A percentile compares a stretch with the other conserved stretches of the same genome.
Conservation (phyloP, 192 early-diverging fungal genomes). For the Mortierella hygrophila region DNA sequence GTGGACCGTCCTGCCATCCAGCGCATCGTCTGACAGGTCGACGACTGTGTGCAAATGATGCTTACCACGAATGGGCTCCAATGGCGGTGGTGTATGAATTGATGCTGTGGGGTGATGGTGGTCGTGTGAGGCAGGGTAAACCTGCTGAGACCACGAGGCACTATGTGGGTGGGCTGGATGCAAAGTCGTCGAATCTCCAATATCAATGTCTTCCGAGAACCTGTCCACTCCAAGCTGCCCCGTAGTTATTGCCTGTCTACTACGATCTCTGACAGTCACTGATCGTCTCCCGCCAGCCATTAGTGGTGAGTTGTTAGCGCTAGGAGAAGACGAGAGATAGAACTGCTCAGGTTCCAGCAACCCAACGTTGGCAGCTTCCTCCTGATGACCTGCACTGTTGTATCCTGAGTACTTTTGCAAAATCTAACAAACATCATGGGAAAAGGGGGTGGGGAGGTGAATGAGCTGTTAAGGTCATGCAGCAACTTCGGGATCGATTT, state of each 20-base stretch:
- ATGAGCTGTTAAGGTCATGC: slow-evolving; percentile 1
- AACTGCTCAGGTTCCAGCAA: slow-evolving; percentile 40
- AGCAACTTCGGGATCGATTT: background rate
- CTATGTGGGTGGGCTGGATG: background rate
- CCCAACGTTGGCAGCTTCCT: slow-evolving; percentile 26
- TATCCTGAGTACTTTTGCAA: slow-evolving; percentile 26
- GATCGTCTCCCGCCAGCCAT: background rate
- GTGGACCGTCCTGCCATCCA: slow-evolving; percentile 19
- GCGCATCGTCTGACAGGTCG: slow-evolving; percentile 10
- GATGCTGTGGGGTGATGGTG: background rate
- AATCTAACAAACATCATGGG: background rate
- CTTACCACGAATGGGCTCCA: slow-evolving; percentile 8
- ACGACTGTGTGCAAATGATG: slow-evolving; percentile 8
- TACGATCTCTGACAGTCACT: background rate
- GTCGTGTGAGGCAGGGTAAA: slow-evolving; percentile 7
- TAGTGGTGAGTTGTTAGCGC: slow-evolving; percentile 15
- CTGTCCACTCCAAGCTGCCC: background rate
- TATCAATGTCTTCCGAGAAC: slow-evolving; percentile 21
- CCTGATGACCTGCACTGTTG: slow-evolving; percentile 23
- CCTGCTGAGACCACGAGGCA: slow-evolving; percentile 21
- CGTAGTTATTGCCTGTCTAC: background rate
- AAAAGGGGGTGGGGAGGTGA: background rate
- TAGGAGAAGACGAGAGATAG: slow-evolving; percentile 34
- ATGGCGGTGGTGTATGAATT: slow-evolving; percentile 6
- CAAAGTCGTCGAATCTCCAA: background rate